Evolutionary conservation across 1,284 basidiomycete genomes (phyloP).

Genomic region (Irpex rosettiformis): DNA sequence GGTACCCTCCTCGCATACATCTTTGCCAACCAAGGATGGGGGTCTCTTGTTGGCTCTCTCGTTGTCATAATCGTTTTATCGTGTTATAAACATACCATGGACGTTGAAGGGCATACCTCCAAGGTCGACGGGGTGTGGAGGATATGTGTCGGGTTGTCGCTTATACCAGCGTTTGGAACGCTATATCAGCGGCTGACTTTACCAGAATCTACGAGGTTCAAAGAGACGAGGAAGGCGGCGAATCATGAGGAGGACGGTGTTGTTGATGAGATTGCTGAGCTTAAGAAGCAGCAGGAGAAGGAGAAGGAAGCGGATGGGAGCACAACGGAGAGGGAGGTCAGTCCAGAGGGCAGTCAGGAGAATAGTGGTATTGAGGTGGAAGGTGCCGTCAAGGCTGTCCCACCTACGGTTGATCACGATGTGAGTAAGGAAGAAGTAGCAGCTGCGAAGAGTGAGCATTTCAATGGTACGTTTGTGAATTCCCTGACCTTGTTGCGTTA

Average conservation of each 20-base stretch:
- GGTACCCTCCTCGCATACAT: slow-evolving; percentile 75
- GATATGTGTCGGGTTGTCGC: slow-evolving; percentile 46
- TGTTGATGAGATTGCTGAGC: slow-evolving; percentile 20
- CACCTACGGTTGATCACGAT: background rate
- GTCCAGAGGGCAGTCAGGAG: too few relatives aligned
- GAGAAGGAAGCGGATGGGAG: background rate
- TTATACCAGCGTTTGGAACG: slow-evolving; percentile 56
- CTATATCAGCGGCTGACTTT: slow-evolving; percentile 77
- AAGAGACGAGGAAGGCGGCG: slow-evolving; percentile 35
- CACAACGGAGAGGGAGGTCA: slow-evolving; percentile 16
- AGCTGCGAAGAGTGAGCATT: slow-evolving; percentile 35
- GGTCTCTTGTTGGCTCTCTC: slow-evolving; percentile 63
- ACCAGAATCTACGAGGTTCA: slow-evolving; percentile 62
- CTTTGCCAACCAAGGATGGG: slow-evolving; percentile 77
- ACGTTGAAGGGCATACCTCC: slow-evolving; percentile 48
- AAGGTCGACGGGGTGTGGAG: slow-evolving; percentile 67
- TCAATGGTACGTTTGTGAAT: slow-evolving; percentile 28
- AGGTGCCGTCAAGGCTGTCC: slow-evolving; percentile 13
- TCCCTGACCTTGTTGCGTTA: background rate
- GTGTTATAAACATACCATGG: slow-evolving; percentile 66
- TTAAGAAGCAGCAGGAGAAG: too few relatives aligned
- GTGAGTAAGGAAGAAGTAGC: slow-evolving; percentile 12
- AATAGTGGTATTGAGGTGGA: slow-evolving; percentile 12
- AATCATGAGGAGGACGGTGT: slow-evolving; percentile 28
- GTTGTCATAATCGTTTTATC: slow-evolving; percentile 67